phyloP scores from a whole-genome alignment of 345 rosid species.

The Eucalyptus caleyi region DNA sequence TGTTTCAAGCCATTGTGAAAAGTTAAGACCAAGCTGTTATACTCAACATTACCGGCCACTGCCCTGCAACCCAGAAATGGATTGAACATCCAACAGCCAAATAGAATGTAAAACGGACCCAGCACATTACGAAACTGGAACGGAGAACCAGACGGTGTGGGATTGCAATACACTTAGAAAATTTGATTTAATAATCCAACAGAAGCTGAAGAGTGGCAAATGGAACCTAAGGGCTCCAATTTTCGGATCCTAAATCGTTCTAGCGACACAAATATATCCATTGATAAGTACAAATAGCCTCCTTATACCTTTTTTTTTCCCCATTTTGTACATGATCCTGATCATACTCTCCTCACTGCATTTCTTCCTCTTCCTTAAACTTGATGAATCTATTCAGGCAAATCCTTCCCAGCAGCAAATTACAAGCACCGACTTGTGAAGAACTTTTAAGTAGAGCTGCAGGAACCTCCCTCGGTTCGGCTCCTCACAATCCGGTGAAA shows the following conservation, averaged over 20 bases:
- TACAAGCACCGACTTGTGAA: background rate
- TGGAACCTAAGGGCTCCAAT: background rate
- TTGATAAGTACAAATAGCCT: background rate
- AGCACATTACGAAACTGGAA: background rate
- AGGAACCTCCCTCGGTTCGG: constrained; percentile 51
- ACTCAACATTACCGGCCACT: background rate
- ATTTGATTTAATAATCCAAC: background rate
- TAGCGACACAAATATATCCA: background rate
- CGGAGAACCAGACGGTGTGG: background rate
- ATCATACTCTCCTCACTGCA: background rate
- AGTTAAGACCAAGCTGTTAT: background rate
- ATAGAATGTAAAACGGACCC: background rate
- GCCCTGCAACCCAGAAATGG: background rate
- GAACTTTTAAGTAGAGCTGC: background rate
- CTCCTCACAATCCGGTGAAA: constrained; percentile 74
- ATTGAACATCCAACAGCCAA: background rate
- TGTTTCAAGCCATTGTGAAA: background rate
- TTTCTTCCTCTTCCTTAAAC: background rate
- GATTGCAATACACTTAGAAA: background rate
- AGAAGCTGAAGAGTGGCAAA: background rate
- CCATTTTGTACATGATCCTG: background rate
- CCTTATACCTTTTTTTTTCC: background rate
- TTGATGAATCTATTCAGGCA: background rate
- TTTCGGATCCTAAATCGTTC: background rate
- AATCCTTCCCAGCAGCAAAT: background rate